phyloP scores from a whole-genome alignment of 208 protist genomes.

The Crithidia sp. region DNA sequence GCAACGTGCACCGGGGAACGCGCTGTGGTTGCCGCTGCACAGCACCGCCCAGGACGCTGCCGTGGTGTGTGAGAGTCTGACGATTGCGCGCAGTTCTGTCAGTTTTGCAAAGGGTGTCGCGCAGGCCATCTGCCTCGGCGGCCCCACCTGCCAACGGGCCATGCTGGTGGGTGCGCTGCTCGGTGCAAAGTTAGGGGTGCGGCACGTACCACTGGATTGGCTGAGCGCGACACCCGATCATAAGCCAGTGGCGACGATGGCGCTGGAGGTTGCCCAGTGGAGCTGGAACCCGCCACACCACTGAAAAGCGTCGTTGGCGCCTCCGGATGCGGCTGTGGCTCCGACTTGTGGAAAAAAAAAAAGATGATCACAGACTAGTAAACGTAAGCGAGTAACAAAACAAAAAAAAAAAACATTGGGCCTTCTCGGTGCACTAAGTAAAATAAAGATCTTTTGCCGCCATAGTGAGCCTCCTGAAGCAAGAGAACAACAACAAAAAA shows the following conservation, averaged over 20 bases:
- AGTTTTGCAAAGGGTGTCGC: conserved; percentile 64
- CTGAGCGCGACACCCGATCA: conserved; percentile 75
- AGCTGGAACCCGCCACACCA: conserved; percentile 82
- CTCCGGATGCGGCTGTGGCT: too few relatives aligned
- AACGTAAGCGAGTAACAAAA: too few relatives aligned
- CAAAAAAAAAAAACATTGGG: too few relatives aligned
- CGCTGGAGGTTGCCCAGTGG: conserved; percentile 84
- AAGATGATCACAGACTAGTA: too few relatives aligned
- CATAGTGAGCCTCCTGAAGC: neutral
- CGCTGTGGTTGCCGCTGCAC: conserved; percentile 36
- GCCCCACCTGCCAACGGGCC: conserved; percentile 56
- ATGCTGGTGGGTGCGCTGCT: conserved; percentile 86
- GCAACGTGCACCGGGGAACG: neutral
- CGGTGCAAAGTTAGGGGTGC: conserved; percentile 68
- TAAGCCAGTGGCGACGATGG: conserved; percentile 61
- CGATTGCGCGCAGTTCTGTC: conserved; percentile 50
- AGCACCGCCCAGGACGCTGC: conserved; percentile 35
- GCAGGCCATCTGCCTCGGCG: conserved; percentile 59
- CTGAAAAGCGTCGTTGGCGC: conserved; percentile 15
- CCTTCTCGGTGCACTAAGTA: too few relatives aligned
- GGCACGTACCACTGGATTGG: conserved; percentile 71
- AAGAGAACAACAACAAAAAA: too few relatives aligned
- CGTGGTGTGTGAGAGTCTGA: conserved; percentile 61
- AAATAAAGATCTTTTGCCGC: too few relatives aligned
- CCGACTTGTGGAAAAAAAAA: too few relatives aligned